These are phyloP conservation scores for Colletotrichum gloeosporioides DNA, from an alignment of 2,329 filamentous ascomycete genomes.

Conservation along the genomic window DNA sequence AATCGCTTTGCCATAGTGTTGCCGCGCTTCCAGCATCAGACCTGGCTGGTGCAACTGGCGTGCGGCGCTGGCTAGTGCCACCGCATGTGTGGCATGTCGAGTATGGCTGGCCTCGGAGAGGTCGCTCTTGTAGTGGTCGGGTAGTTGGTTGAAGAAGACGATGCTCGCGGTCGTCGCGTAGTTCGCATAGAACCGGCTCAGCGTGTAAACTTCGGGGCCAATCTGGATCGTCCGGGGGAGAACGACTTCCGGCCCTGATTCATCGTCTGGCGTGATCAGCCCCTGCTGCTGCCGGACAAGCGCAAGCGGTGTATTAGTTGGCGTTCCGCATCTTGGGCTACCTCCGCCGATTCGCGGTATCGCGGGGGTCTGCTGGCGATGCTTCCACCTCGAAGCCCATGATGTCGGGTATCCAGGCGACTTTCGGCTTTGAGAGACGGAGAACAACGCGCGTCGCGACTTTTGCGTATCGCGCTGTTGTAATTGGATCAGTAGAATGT, in stretches of 20 bases:
- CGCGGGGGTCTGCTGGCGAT: not conserved
- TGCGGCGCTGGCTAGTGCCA: constrained; percentile 6
- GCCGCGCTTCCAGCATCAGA: not conserved
- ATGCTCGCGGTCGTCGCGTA: not conserved
- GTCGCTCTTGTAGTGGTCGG: not conserved
- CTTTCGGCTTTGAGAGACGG: not conserved
- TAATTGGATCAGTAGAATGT: not conserved
- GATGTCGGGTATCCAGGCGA: not conserved
- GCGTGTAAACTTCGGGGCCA: not conserved
- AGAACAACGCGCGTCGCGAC: not conserved
- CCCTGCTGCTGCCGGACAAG: not conserved
- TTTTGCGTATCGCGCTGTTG: not conserved
- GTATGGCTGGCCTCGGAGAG: not conserved
- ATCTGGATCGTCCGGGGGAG: not conserved
- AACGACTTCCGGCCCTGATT: not conserved
- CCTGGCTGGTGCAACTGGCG: not conserved
- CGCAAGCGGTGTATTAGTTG: not conserved
- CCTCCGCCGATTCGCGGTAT: not conserved
- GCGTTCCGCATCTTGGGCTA: not conserved
- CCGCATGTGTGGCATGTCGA: constrained; percentile 8
- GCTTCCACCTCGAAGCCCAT: not conserved
- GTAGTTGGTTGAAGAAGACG: not conserved
- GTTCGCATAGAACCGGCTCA: not conserved
- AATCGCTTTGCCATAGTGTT: constrained; percentile 11
- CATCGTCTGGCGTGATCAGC: not conserved